These are phyloP conservation scores for Pyronema omphalodes DNA, from an alignment of 495 filamentous ascomycete species.

Conservation along the genomic window DNA sequence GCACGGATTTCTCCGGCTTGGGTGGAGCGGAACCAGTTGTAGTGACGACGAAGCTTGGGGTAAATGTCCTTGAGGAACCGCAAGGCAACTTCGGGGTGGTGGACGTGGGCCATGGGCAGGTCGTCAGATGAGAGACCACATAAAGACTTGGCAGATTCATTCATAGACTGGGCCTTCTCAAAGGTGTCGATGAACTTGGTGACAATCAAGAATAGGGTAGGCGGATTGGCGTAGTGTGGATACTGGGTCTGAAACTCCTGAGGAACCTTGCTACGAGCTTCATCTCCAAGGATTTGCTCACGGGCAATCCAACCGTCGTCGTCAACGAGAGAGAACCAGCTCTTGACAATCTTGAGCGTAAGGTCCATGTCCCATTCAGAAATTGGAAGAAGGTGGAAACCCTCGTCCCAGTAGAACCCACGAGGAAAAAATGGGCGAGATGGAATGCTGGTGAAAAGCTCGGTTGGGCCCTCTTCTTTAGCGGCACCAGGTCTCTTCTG, in stretches of 20 bases:
- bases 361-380: conserved; percentile 87
- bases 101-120: conserved; percentile 40
- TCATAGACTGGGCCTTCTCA: conserved; percentile 20
- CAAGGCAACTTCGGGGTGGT: conserved; percentile 46
- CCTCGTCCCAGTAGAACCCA: conserved; percentile 96
- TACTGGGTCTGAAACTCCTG: conserved; percentile 91
- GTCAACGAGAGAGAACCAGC: conserved; percentile 91
- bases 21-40: conserved; percentile 83
- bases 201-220: conserved; percentile 83
- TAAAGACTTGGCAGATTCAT: not conserved
- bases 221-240: conserved; percentile 94
- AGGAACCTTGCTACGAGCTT: conserved; percentile 91
- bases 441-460: conserved; percentile 84
- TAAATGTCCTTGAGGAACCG: conserved; percentile 68
- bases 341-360: conserved; percentile 77
- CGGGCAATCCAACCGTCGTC: conserved; percentile 95
- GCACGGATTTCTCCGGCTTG: conserved; percentile 77
- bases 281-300: conserved; percentile 87
- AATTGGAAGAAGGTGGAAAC: conserved; percentile 85
- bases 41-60: conserved; percentile 80
- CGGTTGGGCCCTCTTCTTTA: conserved; percentile 59
- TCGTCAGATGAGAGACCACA: conserved; percentile 15
- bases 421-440: conserved; percentile 90
- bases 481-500: conserved; percentile 25
- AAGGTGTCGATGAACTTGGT: conserved; percentile 67